Evolutionary conservation across 495 filamentous ascomycete genomes (phyloP), one percentile per base, ranked within the genome.

Genomic region (Tuber calosporum): DNA sequence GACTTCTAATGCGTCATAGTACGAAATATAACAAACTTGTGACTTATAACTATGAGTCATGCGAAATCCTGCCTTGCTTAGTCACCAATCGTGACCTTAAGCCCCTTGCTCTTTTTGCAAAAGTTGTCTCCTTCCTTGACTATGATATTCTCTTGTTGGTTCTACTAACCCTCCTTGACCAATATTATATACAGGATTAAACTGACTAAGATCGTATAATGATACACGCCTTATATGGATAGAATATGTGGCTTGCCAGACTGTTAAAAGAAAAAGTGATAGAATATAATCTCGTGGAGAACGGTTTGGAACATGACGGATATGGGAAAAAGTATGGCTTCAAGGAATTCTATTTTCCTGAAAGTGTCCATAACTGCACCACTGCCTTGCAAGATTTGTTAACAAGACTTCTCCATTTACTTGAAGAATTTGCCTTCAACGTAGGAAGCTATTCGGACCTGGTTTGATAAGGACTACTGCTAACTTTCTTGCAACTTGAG

Each of bases 261-360:
- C 22, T 19, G 26, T 36, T n/a, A 72, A 26, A 6, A 43, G 68
- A 53, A 75, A 75, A 19, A 45, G 13, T 37, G 45, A 1, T 9
- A 39, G 70, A 15, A 72, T 70, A 68, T 68, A 68, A 40, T 69
- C 22, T 26, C 67, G 19, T 11, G 70, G 45, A 48, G 2, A 26
- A n/a, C 39, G 39, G 39, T 62, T 17, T 1, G 30, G 39, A 0
- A 73, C 11, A 0, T 36, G 9, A 11, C n/a, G 69, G 26, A 75
- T 73, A 38, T 39, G 67, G 38, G 30, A 48, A 66, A 72, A 75
- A 0, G 74, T 48, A 67, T 72, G 67, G 6, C 70, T 20, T 37
- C 70, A 75, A 5, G 70, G 74, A 8, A 75, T 75, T 11, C 67
- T n/a, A 11, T 73, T 73, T 30, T 69, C 53, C 36, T 75, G 71